Base-by-base conservation (phyloP, 2,329 filamentous ascomycete species). In the Zymoseptoria ardabiliae region DNA sequence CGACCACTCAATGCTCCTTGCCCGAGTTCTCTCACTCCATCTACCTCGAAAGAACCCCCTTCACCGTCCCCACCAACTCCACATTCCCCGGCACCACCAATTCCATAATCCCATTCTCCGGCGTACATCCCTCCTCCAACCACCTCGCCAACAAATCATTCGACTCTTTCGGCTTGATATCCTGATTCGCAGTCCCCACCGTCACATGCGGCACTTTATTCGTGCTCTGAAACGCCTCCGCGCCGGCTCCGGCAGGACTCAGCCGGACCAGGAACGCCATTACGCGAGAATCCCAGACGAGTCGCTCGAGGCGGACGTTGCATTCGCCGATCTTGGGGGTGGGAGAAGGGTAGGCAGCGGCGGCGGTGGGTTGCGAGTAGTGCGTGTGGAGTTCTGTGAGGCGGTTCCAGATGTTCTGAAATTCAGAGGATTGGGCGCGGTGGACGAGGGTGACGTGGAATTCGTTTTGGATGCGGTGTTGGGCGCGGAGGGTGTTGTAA, bases 381-480 rank as follows among this genome's bases (percentile, higher is more conserved):
- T 69, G 60, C 21, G 74, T 70, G 66, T 89, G 84, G 1, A 89
- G 74, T n/a, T 81, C 76, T 4, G 72, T 73, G 66, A 97, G 93
- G 58, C 80, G 82, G 57, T 87, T 76, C 94, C 94, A 99, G 57
- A 93, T 78, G 8, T 87, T 82, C 0, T 86, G 82, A 63, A 86
- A 75, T 28, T 86, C 76, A 49, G 79, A 78, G 9, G 84, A 77
- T 2, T 78, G 79, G 10, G 87, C 85, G 53, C 87, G 86, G 74
- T 99, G 94, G 73, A 97, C 91, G 48, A 99, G 82, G 0, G 94
- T 99, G 59, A 99, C 90, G 72, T 99, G 94, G 73, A 97, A 99
- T 49, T 86, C 81, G n/a, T 81, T 71, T 74, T 97, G 93, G 5
- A 97, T 76, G 57, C 94, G 89, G 20, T 87, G 82, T 2, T 81